Conservation (phyloP, 2,329 filamentous ascomycete genomes). For the Daldinia sp. region DNA sequence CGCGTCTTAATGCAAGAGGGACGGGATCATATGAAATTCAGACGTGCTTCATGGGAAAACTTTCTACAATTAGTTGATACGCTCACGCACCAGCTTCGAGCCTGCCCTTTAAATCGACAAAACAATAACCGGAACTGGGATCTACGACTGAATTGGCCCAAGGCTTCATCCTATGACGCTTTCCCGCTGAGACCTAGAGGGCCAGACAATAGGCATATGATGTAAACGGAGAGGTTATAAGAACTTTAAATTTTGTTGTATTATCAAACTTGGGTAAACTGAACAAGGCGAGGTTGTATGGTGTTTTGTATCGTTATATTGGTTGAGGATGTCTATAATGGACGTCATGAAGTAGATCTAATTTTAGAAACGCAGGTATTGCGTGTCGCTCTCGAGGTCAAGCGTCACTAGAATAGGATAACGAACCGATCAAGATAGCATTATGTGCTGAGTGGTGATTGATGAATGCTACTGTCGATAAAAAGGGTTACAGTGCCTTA, state of each 20-base stretch:
- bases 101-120: background rate
- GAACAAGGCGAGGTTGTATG: background rate
- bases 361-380: constrained; percentile 5
- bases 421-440: background rate
- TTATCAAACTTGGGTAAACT: background rate
- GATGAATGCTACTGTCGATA: background rate
- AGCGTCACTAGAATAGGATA: background rate
- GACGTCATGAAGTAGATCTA: background rate
- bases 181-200: background rate
- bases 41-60: background rate
- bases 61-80: background rate
- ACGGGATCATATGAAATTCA: background rate
- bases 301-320: background rate
- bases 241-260: background rate
- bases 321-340: background rate
- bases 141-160: constrained; percentile 3
- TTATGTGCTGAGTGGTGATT: background rate
- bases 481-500: background rate
- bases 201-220: background rate
- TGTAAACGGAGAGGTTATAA: background rate
- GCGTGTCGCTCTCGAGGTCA: background rate
- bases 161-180: background rate
- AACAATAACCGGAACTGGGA: background rate
- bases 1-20: background rate
- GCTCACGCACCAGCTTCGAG: background rate